Base-by-base conservation (phyloP, 176 grass and related monocot genomes). In the Guadua angustifolia region DNA sequence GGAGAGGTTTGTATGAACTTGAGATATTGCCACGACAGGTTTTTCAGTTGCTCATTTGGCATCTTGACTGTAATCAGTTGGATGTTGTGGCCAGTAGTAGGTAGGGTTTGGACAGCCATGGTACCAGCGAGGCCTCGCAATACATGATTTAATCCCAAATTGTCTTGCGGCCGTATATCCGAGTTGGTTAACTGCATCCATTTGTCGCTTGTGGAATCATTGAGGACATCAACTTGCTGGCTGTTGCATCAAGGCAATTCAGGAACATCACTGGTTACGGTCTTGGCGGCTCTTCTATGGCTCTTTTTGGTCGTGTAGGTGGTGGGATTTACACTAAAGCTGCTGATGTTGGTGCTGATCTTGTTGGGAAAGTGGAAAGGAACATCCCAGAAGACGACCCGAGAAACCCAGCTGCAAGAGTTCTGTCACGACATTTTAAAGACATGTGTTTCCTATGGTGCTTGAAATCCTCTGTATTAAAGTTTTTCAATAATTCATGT, bases 111-210 rank as follows among this genome's bases (percentile, higher is more conserved):
- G 7, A 9, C 22, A 13, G 56, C 44, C 26, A 36, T 79, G 59
- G 24, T 61, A 77, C 38, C 53, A 43, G 5, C 1, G 43, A 70
- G 39, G 40, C 2, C 5, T 64, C 35, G 0, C 0, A 0, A 44
- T 52, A 39, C 60, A 81, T 61, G 61, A 35, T 67, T 55, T 17
- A 29, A 22, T 1, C 24, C 60, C 49, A 80, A 63, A 62, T 86
- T 82, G 0, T 13, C 22, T 35, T 17, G 2, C 18, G 5, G 19
- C 7, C 24, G 7, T 55, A 9, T 78, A 5, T 33, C 64, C 8
- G 3, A 35, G 24, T 74, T 81, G 44, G 60, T 36, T 67, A 56
- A 17, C 18, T 35, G 58, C 12, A 24, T 65, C 45, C 1, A 9
- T 61, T 52, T 45, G 2, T 49, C 1, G 2, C 40, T 16, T 1